Evolutionary conservation across 352 stramenopile species (phyloP).

Genomic region (Phytophthora crassamura): DNA sequence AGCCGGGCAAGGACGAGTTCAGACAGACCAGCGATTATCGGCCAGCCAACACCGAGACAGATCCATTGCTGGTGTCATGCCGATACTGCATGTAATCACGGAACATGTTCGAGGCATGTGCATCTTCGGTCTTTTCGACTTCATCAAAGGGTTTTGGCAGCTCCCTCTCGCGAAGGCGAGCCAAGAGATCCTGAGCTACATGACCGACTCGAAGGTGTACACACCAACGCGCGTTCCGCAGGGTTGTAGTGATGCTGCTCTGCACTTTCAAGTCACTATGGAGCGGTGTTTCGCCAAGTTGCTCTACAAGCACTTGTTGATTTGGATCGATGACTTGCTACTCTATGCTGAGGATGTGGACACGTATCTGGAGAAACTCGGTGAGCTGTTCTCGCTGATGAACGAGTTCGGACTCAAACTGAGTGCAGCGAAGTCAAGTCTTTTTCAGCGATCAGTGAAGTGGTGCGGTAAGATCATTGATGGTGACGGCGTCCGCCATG

Average conservation of each 20-base stretch:
- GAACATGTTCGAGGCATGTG: neutral
- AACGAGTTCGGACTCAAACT: slow-evolving; percentile 16
- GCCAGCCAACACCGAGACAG: neutral
- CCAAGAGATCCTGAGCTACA: too few relatives aligned
- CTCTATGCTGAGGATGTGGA: slow-evolving; percentile 17
- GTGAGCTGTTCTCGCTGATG: slow-evolving; percentile 23
- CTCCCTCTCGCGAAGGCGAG: too few relatives aligned
- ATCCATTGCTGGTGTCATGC: slow-evolving; percentile 7
- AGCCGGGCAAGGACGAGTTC: slow-evolving; percentile 2
- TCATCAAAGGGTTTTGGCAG: slow-evolving; percentile 13
- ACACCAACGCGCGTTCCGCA: too few relatives aligned
- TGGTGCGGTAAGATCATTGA: too few relatives aligned
- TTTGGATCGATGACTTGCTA: slow-evolving; percentile 4
- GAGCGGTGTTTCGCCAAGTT: slow-evolving; percentile 1
- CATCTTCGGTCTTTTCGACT: slow-evolving; percentile 7
- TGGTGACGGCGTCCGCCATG: too few relatives aligned
- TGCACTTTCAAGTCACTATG: slow-evolving; percentile 15
- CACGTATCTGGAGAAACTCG: slow-evolving; percentile 28
- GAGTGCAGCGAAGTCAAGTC: too few relatives aligned
- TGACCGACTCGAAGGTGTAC: too few relatives aligned
- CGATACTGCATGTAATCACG: neutral
- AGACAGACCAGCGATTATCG: too few relatives aligned
- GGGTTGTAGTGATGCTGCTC: too few relatives aligned
- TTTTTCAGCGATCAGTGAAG: too few relatives aligned
- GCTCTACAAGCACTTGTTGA: too few relatives aligned